Evolutionary conservation across 768 basidiomycete species (phyloP).

Genomic region (Lentinula guzmanii): DNA sequence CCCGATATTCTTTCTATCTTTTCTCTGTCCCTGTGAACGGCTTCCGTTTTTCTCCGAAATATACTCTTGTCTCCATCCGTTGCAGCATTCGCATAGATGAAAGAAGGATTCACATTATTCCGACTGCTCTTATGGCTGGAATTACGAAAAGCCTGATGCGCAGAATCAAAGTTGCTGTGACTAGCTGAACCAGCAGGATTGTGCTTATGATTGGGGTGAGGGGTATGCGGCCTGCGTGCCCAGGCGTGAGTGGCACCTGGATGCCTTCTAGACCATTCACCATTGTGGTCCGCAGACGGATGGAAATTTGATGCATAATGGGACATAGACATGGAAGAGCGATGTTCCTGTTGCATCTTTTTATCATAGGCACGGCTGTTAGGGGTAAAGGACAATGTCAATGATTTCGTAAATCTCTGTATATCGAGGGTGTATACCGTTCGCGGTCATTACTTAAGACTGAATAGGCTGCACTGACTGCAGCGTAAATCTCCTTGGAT

Average conservation of each 20-base stretch:
- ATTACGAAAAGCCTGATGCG: not conserved
- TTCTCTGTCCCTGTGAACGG: conserved; percentile 14
- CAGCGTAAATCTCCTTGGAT: conserved; percentile 31
- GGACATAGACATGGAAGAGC: conserved; percentile 11
- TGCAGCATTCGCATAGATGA: not conserved
- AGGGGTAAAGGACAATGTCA: not conserved
- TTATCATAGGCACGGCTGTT: conserved; percentile 40
- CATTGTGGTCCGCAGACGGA: conserved; percentile 19
- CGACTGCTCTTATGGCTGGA: not conserved
- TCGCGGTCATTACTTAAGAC: conserved; percentile 39
- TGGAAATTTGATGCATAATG: conserved; percentile 3
- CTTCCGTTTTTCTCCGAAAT: conserved; percentile 2
- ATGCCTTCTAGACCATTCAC: conserved; percentile 8
- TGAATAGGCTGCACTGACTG: conserved; percentile 39
- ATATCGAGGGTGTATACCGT: conserved; percentile 19
- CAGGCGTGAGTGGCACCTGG: conserved; percentile 35
- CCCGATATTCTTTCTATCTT: conserved; percentile 21
- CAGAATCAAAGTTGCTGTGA: not conserved
- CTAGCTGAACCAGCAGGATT: conserved; percentile 6
- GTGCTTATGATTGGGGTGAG: conserved; percentile 16
- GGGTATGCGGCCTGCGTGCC: conserved; percentile 22
- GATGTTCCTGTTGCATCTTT: conserved; percentile 22
- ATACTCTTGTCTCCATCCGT: conserved; percentile 2
- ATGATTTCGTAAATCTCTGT: not conserved
- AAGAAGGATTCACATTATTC: not conserved